phyloP scores from a whole-genome alignment of 306 rosid species.

The Quillaja saponaria region DNA sequence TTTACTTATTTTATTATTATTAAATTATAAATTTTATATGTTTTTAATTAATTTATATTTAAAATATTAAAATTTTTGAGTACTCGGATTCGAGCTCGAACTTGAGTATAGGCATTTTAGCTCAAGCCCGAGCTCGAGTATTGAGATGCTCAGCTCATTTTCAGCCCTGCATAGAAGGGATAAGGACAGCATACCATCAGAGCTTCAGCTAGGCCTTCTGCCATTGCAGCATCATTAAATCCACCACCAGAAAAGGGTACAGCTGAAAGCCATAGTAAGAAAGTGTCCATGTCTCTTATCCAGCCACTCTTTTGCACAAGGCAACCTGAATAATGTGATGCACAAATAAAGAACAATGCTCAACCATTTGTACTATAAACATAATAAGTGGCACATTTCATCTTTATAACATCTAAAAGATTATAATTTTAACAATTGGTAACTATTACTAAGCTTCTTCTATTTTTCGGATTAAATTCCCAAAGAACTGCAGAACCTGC shows the following conservation, averaged over 20 bases:
- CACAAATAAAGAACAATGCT: conserved; percentile 19
- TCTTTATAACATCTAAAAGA: conserved; percentile 22
- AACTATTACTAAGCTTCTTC: conserved; percentile 10
- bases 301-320: conserved; percentile 88
- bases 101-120: no score
- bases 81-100: no score
- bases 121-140: no score
- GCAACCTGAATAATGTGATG: conserved; percentile 59
- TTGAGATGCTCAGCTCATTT: no score
- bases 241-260: conserved; percentile 91
- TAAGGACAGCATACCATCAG: conserved; percentile 60
- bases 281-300: conserved; percentile 80
- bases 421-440: conserved; percentile 8
- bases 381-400: conserved; percentile 18
- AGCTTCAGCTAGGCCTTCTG: conserved; percentile 99
- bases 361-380: conserved; percentile 4
- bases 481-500: conserved; percentile 15
- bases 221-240: conserved; percentile 86
- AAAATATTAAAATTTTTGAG: no score
- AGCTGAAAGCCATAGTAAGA: conserved; percentile 71
- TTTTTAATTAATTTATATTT: no score
- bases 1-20: no score
- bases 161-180: not conserved
- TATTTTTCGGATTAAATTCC: conserved; percentile 14
- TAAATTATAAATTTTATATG: no score